Evolutionary conservation across 2,329 filamentous ascomycete species (phyloP).

Genomic region (Celoporthe dispersa): DNA sequence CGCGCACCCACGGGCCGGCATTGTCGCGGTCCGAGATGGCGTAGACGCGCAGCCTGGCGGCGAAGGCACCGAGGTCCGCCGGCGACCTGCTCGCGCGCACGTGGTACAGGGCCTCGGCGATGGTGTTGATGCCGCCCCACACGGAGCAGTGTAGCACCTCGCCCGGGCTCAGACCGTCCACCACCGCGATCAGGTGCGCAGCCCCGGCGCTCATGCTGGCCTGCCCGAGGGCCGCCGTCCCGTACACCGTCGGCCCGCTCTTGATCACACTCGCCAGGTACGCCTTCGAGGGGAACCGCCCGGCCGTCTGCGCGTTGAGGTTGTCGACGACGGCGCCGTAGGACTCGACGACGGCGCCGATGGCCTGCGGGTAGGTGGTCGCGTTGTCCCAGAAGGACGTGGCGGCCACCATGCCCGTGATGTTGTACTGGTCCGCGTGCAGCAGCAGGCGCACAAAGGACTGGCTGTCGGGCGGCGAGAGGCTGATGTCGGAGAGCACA

Average conservation of each 20-base stretch:
- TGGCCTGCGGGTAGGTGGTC: conserved; percentile 40
- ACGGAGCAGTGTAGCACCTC: conserved; percentile 52
- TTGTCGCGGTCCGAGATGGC: conserved; percentile 60
- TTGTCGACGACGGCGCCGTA: conserved; percentile 51
- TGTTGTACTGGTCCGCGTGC: conserved; percentile 52
- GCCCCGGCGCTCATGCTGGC: conserved; percentile 42
- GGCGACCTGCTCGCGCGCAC: conserved; percentile 39
- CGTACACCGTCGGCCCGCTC: conserved; percentile 40
- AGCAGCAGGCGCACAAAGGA: conserved; percentile 50
- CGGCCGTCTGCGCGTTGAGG: conserved; percentile 50
- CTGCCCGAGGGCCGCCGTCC: conserved; percentile 39
- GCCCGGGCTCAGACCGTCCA: conserved; percentile 38
- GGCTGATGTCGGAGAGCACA: conserved; percentile 46
- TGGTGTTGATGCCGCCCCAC: conserved; percentile 55
- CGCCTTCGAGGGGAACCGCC: conserved; percentile 41
- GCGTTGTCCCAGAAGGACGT: conserved; percentile 52
- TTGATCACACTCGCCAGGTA: no score
- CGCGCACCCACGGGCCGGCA: conserved; percentile 55
- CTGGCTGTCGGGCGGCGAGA: conserved; percentile 51
- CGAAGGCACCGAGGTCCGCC: conserved; percentile 40
- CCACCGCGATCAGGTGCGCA: conserved; percentile 38
- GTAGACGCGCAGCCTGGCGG: conserved; percentile 48
- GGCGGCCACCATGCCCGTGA: conserved; percentile 49
- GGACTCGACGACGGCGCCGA: conserved; percentile 45
- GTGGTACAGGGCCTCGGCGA: conserved; percentile 50